These are phyloP conservation scores for Niebla homalea DNA, from an alignment of 495 filamentous ascomycete species.

Conservation along the genomic window DNA sequence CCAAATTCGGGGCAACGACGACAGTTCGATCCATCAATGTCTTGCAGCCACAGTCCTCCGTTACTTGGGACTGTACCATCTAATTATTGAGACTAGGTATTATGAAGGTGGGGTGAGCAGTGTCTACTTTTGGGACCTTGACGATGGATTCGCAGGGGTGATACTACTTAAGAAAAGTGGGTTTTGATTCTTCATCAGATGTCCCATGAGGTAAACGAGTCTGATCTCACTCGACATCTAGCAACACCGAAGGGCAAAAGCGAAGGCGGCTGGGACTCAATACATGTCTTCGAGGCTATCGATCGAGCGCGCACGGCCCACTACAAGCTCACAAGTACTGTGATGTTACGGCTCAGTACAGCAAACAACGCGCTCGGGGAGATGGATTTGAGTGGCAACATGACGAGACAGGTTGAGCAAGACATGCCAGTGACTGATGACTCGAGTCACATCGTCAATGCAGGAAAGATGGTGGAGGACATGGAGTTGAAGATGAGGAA, in stretches of 20 bases:
- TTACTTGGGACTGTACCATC: too few species aligned
- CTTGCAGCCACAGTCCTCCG: not conserved
- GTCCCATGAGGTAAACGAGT: not conserved
- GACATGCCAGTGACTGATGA: constrained; percentile 84
- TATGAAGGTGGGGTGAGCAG: constrained; percentile 92
- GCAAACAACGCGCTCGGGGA: constrained; percentile 61
- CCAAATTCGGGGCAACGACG: not conserved
- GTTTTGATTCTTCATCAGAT: constrained; percentile 13
- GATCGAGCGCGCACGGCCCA: constrained; percentile 82
- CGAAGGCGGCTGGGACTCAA: constrained; percentile 89
- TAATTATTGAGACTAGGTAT: constrained; percentile 36
- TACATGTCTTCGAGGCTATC: constrained; percentile 94
- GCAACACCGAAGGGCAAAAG: constrained; percentile 55
- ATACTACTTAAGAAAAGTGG: constrained; percentile 88
- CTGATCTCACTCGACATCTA: constrained; percentile 10
- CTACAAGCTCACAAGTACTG: constrained; percentile 95
- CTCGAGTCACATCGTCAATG: constrained; percentile 87
- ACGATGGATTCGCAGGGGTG: constrained; percentile 95
- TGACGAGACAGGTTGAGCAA: constrained; percentile 90
- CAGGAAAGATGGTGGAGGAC: constrained; percentile 90
- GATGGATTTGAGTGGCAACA: constrained; percentile 91
- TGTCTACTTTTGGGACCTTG: constrained; percentile 97
- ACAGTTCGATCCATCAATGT: not conserved
- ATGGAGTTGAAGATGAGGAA: constrained; percentile 99
- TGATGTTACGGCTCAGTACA: constrained; percentile 77